Percentiles rank a stretch among this genome's conserved stretches.
Evolutionary conservation across 164 flowering plant genomes (phyloP).

Genomic region (Hamamelis virginiana): DNA sequence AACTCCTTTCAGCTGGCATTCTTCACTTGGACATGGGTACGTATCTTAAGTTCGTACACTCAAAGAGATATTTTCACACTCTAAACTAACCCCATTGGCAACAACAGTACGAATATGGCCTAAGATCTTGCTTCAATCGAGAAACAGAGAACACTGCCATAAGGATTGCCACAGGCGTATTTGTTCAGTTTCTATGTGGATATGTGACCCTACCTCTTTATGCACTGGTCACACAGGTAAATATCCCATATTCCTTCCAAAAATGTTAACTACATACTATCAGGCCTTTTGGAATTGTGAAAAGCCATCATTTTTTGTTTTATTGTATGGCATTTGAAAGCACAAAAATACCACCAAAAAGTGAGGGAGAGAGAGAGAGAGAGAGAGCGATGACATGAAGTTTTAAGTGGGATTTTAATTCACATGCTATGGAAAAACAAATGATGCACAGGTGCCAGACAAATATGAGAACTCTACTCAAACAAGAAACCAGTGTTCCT

Average conservation of each 20-base stretch:
- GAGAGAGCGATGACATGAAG: no score
- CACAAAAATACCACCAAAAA: no score
- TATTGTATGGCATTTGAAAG: no score
- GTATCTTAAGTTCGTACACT: slow-evolving; percentile 6
- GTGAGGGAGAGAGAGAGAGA: no score
- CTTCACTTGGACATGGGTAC: slow-evolving; percentile 38
- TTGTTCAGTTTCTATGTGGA: slow-evolving; percentile 52
- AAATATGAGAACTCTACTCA: no score
- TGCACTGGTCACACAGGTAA: slow-evolving; percentile 62
- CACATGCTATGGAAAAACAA: no score
- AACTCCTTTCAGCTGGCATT: slow-evolving; percentile 44
- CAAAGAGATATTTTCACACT: neutral
- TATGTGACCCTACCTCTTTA: slow-evolving; percentile 57
- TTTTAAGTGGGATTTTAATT: no score
- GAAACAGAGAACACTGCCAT: slow-evolving; percentile 34
- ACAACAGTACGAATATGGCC: slow-evolving; percentile 50
- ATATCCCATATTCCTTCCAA: neutral
- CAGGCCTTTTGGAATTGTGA: no score
- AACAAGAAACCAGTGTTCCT: no score
- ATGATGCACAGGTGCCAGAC: no score
- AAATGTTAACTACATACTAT: neutral
- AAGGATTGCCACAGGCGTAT: slow-evolving; percentile 38
- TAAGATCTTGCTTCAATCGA: slow-evolving; percentile 47
- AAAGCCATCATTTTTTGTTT: no score
- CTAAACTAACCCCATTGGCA: neutral